Conservation (phyloP, 495 filamentous ascomycete genomes). For the Hypoxylon cercidicola region DNA sequence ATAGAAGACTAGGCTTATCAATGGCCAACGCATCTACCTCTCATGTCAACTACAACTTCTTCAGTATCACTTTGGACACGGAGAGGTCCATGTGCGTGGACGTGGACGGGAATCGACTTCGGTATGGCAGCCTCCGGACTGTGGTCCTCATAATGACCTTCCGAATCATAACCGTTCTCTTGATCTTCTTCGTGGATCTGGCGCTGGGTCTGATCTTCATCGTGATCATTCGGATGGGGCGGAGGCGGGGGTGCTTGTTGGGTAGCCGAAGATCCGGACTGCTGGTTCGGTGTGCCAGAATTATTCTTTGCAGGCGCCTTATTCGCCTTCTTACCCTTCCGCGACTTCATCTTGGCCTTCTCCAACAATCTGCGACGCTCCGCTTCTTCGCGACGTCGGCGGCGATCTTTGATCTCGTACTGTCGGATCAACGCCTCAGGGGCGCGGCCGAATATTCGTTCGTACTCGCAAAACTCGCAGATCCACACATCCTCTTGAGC, state of each 20-base stretch:
- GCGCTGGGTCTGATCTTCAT: conserved; percentile 53
- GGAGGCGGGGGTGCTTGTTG: conserved; percentile 38
- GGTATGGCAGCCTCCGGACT: conserved; percentile 21
- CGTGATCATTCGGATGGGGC: conserved; percentile 42
- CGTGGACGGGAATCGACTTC: neutral
- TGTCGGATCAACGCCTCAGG: conserved; percentile 87
- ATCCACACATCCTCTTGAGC: conserved; percentile 86
- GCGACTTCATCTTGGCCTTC: conserved; percentile 94
- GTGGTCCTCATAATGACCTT: conserved; percentile 40
- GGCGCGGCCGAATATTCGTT: conserved; percentile 83
- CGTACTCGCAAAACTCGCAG: conserved; percentile 92
- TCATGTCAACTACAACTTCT: neutral
- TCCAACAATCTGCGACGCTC: conserved; percentile 88
- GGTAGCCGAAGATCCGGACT: conserved; percentile 36
- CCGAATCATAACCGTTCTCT: conserved; percentile 33
- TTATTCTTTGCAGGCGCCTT: conserved; percentile 69
- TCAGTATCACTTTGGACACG: neutral
- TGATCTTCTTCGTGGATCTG: conserved; percentile 48
- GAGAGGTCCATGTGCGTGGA: neutral
- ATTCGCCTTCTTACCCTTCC: conserved; percentile 78
- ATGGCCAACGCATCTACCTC: conserved; percentile 10
- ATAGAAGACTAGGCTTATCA: conserved; percentile 12
- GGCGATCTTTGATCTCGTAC: conserved; percentile 94
- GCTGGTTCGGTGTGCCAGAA: conserved; percentile 41
- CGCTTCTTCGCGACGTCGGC: conserved; percentile 79